These are phyloP conservation scores for Lizonia empirigonia DNA, from an alignment of 2,329 filamentous ascomycete species.

Conservation along the genomic window DNA sequence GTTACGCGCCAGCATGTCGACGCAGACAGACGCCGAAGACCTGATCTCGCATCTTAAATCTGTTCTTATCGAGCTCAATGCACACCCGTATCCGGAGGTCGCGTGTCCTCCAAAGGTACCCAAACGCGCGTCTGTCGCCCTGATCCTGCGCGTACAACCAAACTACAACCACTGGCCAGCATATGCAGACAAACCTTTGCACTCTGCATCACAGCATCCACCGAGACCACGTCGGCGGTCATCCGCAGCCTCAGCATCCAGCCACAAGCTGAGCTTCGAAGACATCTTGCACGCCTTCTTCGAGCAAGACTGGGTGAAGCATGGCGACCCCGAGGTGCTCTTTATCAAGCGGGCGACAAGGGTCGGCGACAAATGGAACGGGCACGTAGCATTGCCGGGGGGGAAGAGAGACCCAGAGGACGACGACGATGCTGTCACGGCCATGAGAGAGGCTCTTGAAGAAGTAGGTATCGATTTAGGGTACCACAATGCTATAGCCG, in stretches of 20 bases:
- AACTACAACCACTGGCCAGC: constrained; percentile 60
- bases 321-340: constrained; percentile 70
- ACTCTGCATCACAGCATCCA: constrained; percentile 20
- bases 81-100: constrained; percentile 56
- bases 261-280: constrained; percentile 40
- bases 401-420: constrained; percentile 70
- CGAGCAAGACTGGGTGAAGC: constrained; percentile 66
- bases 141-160: constrained; percentile 67
- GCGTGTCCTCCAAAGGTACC: constrained; percentile 57
- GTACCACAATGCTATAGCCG: constrained; percentile 51
- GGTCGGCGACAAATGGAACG: constrained; percentile 70
- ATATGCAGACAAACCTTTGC: constrained; percentile 26
- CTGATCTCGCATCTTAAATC: constrained; percentile 50
- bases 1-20: constrained; percentile 7
- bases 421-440: constrained; percentile 65
- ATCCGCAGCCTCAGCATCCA: constrained; percentile 29
- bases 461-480: constrained; percentile 69
- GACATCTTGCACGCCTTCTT: constrained; percentile 64
- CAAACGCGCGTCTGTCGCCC: constrained; percentile 68
- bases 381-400: constrained; percentile 71
- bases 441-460: constrained; percentile 68
- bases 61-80: constrained; percentile 51
- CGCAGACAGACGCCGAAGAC: constrained; percentile 3
- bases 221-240: constrained; percentile 33
- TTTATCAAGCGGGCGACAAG: constrained; percentile 73